Conservation (phyloP, 31 red algal genomes). For the Asparagopsis taxiformis region DNA sequence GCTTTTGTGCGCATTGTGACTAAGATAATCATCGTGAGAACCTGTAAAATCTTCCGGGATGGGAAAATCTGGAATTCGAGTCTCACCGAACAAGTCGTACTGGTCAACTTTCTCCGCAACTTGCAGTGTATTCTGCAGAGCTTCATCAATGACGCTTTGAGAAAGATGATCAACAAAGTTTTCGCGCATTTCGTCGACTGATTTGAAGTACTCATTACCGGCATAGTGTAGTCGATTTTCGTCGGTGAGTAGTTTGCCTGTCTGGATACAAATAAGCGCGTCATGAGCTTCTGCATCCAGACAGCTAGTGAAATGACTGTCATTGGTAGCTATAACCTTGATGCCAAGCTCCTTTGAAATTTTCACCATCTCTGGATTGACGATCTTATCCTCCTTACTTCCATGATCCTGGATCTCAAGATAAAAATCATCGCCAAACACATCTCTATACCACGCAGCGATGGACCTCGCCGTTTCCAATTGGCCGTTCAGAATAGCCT, state of each 20-base stretch:
- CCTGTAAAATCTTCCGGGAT: constrained; percentile 19
- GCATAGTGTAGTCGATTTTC: constrained; percentile 85
- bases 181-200: constrained; percentile 77
- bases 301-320: constrained; percentile 91
- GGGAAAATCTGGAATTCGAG: constrained; percentile 66
- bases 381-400: constrained; percentile 68
- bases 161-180: constrained; percentile 72
- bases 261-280: constrained; percentile 92
- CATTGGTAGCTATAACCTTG: constrained; percentile 92
- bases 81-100: constrained; percentile 60
- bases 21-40: constrained; percentile 41
- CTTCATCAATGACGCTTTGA: constrained; percentile 23
- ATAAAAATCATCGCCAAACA: constrained; percentile 93
- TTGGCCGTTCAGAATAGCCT: constrained; percentile 57
- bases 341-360: constrained; percentile 60
- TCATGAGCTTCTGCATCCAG: constrained; percentile 87
- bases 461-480: constrained; percentile 56
- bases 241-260: constrained; percentile 79
- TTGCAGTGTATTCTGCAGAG: constrained; percentile 51
- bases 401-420: constrained; percentile 97
- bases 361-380: constrained; percentile 62
- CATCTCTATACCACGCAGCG: constrained; percentile 85
- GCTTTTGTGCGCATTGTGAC: constrained; percentile 6
- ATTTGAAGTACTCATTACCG: constrained; percentile 90
- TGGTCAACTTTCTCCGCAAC: constrained; percentile 68